Evolutionary conservation across 345 rosid species (phyloP).

Genomic region (Anastatica hierochuntica): DNA sequence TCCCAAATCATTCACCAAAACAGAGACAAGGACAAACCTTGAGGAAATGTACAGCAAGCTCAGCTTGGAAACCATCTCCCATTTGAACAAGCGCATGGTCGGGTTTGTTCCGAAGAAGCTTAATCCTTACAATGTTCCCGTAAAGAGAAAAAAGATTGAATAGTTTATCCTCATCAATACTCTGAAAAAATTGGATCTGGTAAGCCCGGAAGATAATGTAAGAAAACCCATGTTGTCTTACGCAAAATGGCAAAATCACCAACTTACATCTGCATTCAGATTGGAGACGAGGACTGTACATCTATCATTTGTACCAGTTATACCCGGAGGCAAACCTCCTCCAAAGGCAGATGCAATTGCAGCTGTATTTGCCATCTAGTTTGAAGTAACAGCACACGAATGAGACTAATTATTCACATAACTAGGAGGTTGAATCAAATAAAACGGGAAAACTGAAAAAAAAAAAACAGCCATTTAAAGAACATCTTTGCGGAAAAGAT

Average conservation of each 20-base stretch:
- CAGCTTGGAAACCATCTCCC: constrained; percentile 99
- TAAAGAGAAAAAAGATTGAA: constrained; percentile 91
- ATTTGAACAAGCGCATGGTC: constrained; percentile 98
- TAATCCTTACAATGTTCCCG: constrained; percentile 89
- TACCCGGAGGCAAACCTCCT: constrained; percentile 93
- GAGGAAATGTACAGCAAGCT: constrained; percentile 89
- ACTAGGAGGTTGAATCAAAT: neutral
- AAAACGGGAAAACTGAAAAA: too few species aligned
- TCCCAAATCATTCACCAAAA: too few species aligned
- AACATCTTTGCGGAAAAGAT: neutral
- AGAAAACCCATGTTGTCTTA: neutral
- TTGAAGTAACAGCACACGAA: constrained; percentile 7
- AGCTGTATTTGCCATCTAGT: constrained; percentile 78
- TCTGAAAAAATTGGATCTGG: constrained; percentile 35
- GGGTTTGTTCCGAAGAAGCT: constrained; percentile 89
- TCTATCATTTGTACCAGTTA: constrained; percentile 90
- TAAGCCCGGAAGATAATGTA: constrained; percentile 2
- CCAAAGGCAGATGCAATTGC: constrained; percentile 97
- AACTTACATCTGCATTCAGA: constrained; percentile 80
- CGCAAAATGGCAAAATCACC: neutral
- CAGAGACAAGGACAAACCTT: constrained; percentile 47
- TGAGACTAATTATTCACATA: neutral
- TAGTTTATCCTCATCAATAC: constrained; percentile 85
- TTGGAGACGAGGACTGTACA: constrained; percentile 84
- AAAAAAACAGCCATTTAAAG: neutral